phyloP scores from a whole-genome alignment of 2,329 filamentous ascomycete genomes.

The Fusarium redolens region DNA sequence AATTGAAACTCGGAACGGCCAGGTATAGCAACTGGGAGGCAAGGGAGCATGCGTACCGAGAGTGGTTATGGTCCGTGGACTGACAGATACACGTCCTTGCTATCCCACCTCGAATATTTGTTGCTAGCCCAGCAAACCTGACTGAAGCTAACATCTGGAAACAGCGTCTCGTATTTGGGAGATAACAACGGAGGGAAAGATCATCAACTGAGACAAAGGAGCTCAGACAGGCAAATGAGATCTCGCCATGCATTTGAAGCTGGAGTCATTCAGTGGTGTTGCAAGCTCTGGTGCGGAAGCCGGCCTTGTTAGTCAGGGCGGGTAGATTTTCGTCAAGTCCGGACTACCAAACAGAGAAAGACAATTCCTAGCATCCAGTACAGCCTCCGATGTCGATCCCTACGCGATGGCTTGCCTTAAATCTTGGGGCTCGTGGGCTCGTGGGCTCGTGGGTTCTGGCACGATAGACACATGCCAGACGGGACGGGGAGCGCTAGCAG shows the following conservation, averaged over 20 bases:
- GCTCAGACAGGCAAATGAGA: background rate
- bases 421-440: slow-evolving; percentile 35
- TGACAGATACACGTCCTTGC: background rate
- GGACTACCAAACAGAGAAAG: slow-evolving; percentile 1
- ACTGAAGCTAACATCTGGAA: slow-evolving; percentile 17
- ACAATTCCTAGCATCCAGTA: slow-evolving; percentile 21
- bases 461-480: slow-evolving; percentile 46
- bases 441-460: slow-evolving; percentile 40
- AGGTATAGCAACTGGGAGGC: slow-evolving; percentile 19
- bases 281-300: slow-evolving; percentile 11
- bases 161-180: slow-evolving; percentile 20
- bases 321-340: background rate
- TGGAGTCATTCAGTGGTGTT: slow-evolving; percentile 1
- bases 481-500: slow-evolving; percentile 41
- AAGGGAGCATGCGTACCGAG: slow-evolving; percentile 9
- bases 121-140: background rate
- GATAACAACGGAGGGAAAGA: slow-evolving; percentile 1
- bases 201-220: background rate
- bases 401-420: slow-evolving; percentile 37
- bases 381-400: slow-evolving; percentile 40
- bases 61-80: slow-evolving; percentile 1
- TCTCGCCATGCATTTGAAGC: background rate
- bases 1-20: slow-evolving; percentile 26
- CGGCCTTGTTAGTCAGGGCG: background rate
- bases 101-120: background rate